Conservation (phyloP, 2,329 filamentous ascomycete genomes). For the Cadophora sp. region DNA sequence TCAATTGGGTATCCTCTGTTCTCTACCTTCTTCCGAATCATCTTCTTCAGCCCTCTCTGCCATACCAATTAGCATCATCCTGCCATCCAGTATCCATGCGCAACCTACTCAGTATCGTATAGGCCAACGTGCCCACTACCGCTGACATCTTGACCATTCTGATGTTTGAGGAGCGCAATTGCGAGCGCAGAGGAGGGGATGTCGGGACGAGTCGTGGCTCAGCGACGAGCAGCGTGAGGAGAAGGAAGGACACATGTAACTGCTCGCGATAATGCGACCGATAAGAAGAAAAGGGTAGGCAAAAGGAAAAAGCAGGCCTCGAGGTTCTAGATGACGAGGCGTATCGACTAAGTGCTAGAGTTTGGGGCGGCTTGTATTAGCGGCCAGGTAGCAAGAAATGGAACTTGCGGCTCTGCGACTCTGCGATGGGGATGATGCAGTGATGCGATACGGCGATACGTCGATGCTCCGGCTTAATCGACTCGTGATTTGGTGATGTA, state of each 20-base stretch:
- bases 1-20: constrained; percentile 7
- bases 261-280: constrained; percentile 21
- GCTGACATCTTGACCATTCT: constrained; percentile 38
- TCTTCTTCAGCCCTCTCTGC: constrained; percentile 42
- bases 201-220: constrained; percentile 38
- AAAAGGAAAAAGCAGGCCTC: background rate
- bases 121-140: constrained; percentile 39
- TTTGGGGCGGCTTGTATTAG: constrained; percentile 7
- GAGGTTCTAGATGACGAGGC: constrained; percentile 7
- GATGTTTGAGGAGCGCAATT: constrained; percentile 7
- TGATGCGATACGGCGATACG: background rate
- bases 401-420: constrained; percentile 1
- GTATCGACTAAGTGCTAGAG: constrained; percentile 9
- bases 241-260: constrained; percentile 44
- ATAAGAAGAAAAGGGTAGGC: background rate
- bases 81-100: background rate
- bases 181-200: constrained; percentile 10
- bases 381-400: constrained; percentile 22
- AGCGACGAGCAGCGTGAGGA: constrained; percentile 40
- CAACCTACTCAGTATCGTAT: constrained; percentile 45
- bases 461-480: background rate
- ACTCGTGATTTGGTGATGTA: constrained; percentile 3
- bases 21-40: constrained; percentile 40
- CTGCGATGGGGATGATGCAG: background rate
- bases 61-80: constrained; percentile 33